Evolutionary conservation across 75 land plant species (phyloP), one percentile per base, ranked within the genome.

Genomic region (Adiantum capillusveneris): DNA sequence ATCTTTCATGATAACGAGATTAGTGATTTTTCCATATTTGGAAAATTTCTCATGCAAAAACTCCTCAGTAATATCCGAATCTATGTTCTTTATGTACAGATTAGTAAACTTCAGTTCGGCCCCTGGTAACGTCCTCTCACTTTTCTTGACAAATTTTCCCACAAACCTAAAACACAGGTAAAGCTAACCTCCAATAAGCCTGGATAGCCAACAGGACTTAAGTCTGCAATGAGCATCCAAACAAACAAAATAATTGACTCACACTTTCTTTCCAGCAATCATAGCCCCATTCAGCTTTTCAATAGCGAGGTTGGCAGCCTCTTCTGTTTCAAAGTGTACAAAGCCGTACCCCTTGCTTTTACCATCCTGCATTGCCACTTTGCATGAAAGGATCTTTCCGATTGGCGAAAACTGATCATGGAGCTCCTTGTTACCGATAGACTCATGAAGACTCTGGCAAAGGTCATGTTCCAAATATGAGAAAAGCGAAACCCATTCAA

Each of bases 301-400:
- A 55, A 81, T 84, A 20, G 87, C 81, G 28, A 67, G 39, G 53
- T 57, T 60, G 37, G 85, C 84, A 58, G 76, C 65, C 31, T 82
- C 72, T 17, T 81, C 81, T 43, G 86, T 58, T 0, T 78, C 79
- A 70, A 72, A 85, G 27, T 85, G 85, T n/a, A 85, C 82, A 65
- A 79, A 85, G 0, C 88, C 88, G 60, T 72, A 70, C 18, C 88
- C 88, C 53, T 59, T 78, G 64, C 85, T 85, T 60, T 68, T 78
- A 21, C 86, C 88, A 63, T 79, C 79, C 18, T 65, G 61, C 31
- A 21, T 45, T 30, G 54, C 82, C 14, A 85, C 81, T 65, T 85
- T 85, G 59, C 77, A 75, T 1, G 88, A 85, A 36, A 79, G 52
- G 18, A 85, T 79, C 16, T 66, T 68, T 28, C 88, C 88, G 56